Evolutionary conservation across 805 yeast species (phyloP), one percentile per base, ranked within the genome.

Genomic region (Starmerella floricola): DNA sequence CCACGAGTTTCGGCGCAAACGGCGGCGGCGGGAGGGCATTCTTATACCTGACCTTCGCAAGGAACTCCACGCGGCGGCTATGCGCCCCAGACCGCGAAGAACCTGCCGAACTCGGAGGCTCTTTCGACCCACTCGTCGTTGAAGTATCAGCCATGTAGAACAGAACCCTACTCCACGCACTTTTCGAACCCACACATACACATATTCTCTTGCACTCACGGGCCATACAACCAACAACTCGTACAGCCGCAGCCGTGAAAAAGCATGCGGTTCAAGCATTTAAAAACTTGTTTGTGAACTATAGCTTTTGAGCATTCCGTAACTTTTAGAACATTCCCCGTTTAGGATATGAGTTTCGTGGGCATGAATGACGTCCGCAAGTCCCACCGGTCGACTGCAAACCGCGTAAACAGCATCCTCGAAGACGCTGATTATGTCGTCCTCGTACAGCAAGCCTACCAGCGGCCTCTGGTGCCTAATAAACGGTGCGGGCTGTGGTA

Each of bases 21-120:
- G 88, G 80, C 8, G 97, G 97, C 2, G 95, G 87, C 5, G 98
- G 98, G 19, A 91, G 68, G 55, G 76, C 81, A 59, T 91, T 91
- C 45, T 74, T 74, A 61, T 86, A 88, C 56, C 94, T 73, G 41
- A 81, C 74, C 52, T 80, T 79, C 35, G 94, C 93, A 42, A 66
- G 58, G 44, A 62, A 66, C 49, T 65, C 71, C 48, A 48, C 24
- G 23, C 41, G 41, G 27, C 31, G 41, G 8, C 36, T 6, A 6
- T 6, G 17, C 17, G 13, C 21, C 17, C 27, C 27, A 8, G 27
- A 8, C 16, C 27, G 4, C 24, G 26, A 11, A 11, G 36, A 6
- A 21, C n/a, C 23, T 10, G 35, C 31, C 4, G 19, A 11, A 21
- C 34, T 21, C n/a, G 28, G 29, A 15, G 34, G 8, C 15, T 32